Conservation (phyloP, 306 rosid species). For the Sechiopsis laciniata region DNA sequence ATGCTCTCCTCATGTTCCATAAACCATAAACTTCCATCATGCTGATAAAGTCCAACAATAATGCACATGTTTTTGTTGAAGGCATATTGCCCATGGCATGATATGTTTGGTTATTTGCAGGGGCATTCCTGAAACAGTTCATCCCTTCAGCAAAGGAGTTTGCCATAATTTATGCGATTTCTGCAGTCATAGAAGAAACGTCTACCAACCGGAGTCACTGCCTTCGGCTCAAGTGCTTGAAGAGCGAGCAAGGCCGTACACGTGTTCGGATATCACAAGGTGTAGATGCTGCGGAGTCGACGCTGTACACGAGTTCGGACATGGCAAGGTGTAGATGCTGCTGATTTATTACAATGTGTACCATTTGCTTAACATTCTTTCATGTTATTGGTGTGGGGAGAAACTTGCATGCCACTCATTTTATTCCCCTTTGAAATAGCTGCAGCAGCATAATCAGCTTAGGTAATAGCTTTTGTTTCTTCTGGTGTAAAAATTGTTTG, state of each 20-base stretch:
- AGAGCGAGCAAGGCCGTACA: conserved; percentile 59
- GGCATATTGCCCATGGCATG: background rate
- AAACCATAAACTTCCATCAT: conserved; percentile 38
- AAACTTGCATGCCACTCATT: background rate
- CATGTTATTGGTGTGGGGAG: too few relatives aligned
- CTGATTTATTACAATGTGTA: background rate
- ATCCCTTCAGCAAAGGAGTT: conserved; percentile 80
- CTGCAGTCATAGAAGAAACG: conserved; percentile 47
- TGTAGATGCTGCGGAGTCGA: conserved; percentile 78
- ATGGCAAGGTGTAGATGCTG: conserved; percentile 48
- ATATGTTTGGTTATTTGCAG: conserved; percentile 35
- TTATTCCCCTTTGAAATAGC: background rate
- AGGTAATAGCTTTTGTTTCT: background rate
- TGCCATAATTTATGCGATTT: conserved; percentile 61
- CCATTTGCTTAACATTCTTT: conserved; percentile 19
- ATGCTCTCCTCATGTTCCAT: conserved; percentile 26
- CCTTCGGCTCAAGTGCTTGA: conserved; percentile 58
- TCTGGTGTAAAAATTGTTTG: conserved; percentile 15
- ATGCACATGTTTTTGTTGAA: background rate
- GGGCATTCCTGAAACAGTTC: conserved; percentile 69
- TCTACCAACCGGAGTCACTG: conserved; percentile 44
- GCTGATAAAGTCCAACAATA: conserved; percentile 29
- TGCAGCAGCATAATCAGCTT: background rate
- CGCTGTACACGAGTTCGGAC: conserved; percentile 63
- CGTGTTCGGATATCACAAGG: conserved; percentile 48